Conservation (phyloP, 768 basidiomycete species). For the Coprinopsis marcescibilis region DNA sequence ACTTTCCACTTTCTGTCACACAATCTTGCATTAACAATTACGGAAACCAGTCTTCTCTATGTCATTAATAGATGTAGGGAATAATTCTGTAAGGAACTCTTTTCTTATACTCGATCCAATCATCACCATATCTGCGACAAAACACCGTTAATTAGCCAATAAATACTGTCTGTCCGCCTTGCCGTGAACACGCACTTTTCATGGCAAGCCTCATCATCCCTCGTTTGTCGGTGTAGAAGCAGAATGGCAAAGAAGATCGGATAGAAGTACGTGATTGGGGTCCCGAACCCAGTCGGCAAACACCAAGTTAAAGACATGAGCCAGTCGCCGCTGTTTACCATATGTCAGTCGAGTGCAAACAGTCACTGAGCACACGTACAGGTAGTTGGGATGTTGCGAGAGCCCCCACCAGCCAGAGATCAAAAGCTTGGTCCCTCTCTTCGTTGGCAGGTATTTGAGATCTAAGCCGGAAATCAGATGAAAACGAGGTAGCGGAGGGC, state of each 20-base stretch:
- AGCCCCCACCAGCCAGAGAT: constrained; percentile 98
- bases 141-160: not conserved
- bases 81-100: constrained; percentile 83
- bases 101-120: constrained; percentile 88
- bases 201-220: constrained; percentile 89
- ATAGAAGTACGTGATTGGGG: constrained; percentile 96
- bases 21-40: too few species aligned
- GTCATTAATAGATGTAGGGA: constrained; percentile 79
- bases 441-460: constrained; percentile 72
- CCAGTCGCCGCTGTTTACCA: constrained; percentile 60
- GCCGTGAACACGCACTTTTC: constrained; percentile 69
- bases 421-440: constrained; percentile 82
- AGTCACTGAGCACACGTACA: constrained; percentile 37
- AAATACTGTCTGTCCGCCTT: not conserved
- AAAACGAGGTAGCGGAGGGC: not conserved
- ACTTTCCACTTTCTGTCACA: too few species aligned
- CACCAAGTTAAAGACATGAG: constrained; percentile 93
- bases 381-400: constrained; percentile 89
- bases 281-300: constrained; percentile 84
- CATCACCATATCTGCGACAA: constrained; percentile 75
- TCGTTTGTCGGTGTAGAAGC: constrained; percentile 81
- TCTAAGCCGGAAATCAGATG: constrained; percentile 38
- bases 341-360: not conserved
- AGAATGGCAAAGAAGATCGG: constrained; percentile 83
- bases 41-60: too few species aligned